Conservation (phyloP, 1,139 yeast genomes). For the Taphrina confusa region DNA sequence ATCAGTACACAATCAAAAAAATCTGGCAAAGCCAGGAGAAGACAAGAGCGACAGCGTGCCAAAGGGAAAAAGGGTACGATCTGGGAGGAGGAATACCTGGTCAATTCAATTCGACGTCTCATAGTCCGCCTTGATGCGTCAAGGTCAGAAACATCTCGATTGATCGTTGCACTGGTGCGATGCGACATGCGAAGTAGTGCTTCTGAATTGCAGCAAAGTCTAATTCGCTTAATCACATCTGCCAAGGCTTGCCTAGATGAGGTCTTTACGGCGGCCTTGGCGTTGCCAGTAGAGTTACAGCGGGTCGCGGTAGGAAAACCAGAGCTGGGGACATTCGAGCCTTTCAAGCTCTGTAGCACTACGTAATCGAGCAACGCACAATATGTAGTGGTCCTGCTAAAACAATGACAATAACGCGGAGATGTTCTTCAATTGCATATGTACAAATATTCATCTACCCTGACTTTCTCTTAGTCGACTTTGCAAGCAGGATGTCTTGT, state of each 20-base stretch:
- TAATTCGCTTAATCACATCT: constrained; percentile 56
- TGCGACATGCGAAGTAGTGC: constrained; percentile 78
- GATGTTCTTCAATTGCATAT: too few relatives aligned
- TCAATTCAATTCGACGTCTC: constrained; percentile 82
- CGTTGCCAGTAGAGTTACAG: constrained; percentile 27
- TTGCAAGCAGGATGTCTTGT: too few relatives aligned
- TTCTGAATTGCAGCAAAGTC: constrained; percentile 70
- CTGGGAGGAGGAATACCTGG: constrained; percentile 92
- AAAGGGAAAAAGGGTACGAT: constrained; percentile 97
- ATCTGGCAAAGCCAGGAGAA: constrained; percentile 85
- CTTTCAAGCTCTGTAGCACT: constrained; percentile 8
- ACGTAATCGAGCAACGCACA: too few relatives aligned
- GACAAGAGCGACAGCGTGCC: constrained; percentile 94
- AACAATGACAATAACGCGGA: too few relatives aligned
- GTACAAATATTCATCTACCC: too few relatives aligned
- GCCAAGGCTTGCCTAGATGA: constrained; percentile 24
- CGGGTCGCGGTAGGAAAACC: constrained; percentile 24
- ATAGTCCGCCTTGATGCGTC: constrained; percentile 78
- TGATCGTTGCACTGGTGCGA: constrained; percentile 76
- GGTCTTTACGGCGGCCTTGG: constrained; percentile 19
- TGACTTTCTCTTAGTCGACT: too few relatives aligned
- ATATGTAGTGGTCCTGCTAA: too few relatives aligned
- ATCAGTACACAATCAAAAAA: constrained; percentile 71
- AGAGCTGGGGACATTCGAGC: constrained; percentile 1
- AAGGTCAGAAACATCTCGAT: constrained; percentile 67